A percentile compares a stretch with the other conserved stretches of the same genome.
Evolutionary conservation across 2,329 filamentous ascomycete species (phyloP).

Genomic region (Cryphonectria naterciae): DNA sequence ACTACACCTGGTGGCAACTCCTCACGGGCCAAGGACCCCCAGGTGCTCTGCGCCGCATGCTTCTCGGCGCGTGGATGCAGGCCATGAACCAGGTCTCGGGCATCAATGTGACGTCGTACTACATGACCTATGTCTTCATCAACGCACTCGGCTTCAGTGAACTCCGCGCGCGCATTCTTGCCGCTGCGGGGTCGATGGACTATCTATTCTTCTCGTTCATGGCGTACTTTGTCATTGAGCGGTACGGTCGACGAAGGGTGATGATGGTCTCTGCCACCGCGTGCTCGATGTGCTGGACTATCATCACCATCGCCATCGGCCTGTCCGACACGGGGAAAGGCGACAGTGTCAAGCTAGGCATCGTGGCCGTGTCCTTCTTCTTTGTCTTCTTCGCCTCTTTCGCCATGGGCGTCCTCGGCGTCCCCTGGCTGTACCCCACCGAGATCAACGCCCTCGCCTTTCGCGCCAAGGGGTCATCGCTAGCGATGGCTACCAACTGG

Average conservation of each 20-base stretch:
- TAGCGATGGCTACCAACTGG: slow-evolving; percentile 42
- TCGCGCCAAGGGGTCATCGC: slow-evolving; percentile 39
- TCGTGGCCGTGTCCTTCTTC: slow-evolving; percentile 36
- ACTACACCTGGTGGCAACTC: slow-evolving; percentile 49
- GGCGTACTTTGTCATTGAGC: slow-evolving; percentile 36
- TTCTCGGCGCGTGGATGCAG: slow-evolving; percentile 47
- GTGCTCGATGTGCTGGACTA: slow-evolving; percentile 32
- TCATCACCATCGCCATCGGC: slow-evolving; percentile 33
- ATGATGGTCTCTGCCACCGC: slow-evolving; percentile 34
- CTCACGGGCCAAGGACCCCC: slow-evolving; percentile 41
- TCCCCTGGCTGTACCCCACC: slow-evolving; percentile 37
- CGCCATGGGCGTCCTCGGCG: slow-evolving; percentile 34
- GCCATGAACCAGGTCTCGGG: slow-evolving; percentile 32
- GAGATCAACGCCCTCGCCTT: slow-evolving; percentile 43
- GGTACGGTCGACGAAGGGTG: slow-evolving; percentile 40
- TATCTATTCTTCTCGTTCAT: slow-evolving; percentile 37
- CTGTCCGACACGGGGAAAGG: slow-evolving; percentile 29
- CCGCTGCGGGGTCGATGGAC: slow-evolving; percentile 47
- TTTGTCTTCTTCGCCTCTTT: slow-evolving; percentile 39
- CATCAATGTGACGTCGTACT: slow-evolving; percentile 26
- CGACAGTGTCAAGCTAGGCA: slow-evolving; percentile 31
- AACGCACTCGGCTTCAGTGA: slow-evolving; percentile 41
- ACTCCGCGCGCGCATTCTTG: slow-evolving; percentile 44
- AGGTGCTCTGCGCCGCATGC: slow-evolving; percentile 27
- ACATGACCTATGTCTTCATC: slow-evolving; percentile 45